Evolutionary conservation across 768 basidiomycete genomes (phyloP).

Genomic region (Psilocybe tampanensis): DNA sequence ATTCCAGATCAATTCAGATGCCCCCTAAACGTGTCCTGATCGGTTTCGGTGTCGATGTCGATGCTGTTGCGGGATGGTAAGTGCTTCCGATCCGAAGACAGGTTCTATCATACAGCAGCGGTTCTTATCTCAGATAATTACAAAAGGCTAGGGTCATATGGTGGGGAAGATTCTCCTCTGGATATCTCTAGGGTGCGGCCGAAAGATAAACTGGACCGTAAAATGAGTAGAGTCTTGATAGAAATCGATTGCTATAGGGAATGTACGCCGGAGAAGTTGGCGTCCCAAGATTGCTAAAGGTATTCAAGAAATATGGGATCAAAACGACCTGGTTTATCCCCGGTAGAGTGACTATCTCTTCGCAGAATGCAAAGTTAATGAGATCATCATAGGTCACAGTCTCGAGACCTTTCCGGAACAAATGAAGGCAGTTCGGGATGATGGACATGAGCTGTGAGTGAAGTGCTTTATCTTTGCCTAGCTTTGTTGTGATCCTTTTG

Average conservation of each 20-base stretch:
- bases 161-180: slow-evolving; percentile 70
- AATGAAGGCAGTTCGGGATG: slow-evolving; percentile 70
- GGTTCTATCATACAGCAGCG: not conserved
- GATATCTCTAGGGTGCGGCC: slow-evolving; percentile 63
- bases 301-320: slow-evolving; percentile 71
- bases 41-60: slow-evolving; percentile 73
- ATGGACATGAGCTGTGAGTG: slow-evolving; percentile 68
- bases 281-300: slow-evolving; percentile 63
- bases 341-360: slow-evolving; percentile 36
- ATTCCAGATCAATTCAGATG: slow-evolving; percentile 35
- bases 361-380: not conserved
- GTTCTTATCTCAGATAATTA: not conserved
- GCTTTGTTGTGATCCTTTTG: not conserved
- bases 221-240: too few species aligned
- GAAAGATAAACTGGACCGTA: not conserved
- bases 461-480: slow-evolving; percentile 3
- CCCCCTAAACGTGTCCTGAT: slow-evolving; percentile 55
- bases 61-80: slow-evolving; percentile 77
- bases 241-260: slow-evolving; percentile 37
- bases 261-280: slow-evolving; percentile 82
- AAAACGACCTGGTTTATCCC: slow-evolving; percentile 79
- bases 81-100: not conserved
- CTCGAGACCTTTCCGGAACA: slow-evolving; percentile 75
- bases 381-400: slow-evolving; percentile 53
- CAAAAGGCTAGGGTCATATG: slow-evolving; percentile 73